A percentile compares a stretch with the other conserved stretches of the same genome.
phyloP scores from a whole-genome alignment of 257 asterid genomes.

The Eustoma russellianum region DNA sequence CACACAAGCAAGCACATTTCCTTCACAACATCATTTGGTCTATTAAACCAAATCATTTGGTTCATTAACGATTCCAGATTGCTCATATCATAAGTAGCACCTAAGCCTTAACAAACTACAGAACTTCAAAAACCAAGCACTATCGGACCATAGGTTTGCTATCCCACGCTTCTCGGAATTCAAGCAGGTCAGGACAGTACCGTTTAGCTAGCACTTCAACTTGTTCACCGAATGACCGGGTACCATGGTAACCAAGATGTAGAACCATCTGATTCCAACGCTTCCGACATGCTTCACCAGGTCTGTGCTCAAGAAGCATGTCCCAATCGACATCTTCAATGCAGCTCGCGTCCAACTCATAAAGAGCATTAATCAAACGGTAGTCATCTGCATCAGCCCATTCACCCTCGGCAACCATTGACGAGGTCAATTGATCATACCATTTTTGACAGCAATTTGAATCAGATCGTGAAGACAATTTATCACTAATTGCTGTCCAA shows the following conservation, averaged over 20 bases:
- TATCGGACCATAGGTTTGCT: constrained; percentile 17
- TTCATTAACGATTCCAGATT: too few relatives aligned
- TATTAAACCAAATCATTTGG: too few relatives aligned
- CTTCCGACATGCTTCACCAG: constrained; percentile 21
- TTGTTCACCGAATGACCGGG: constrained; percentile 20
- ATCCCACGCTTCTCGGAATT: constrained; percentile 24
- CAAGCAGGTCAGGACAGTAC: constrained; percentile 18
- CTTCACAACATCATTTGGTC: too few relatives aligned
- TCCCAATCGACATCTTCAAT: constrained; percentile 26
- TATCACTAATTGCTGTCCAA: constrained; percentile 22
- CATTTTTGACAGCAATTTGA: constrained; percentile 19
- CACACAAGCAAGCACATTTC: too few relatives aligned
- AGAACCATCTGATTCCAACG: constrained; percentile 28
- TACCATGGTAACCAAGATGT: constrained; percentile 17
- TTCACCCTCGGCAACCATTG: constrained; percentile 22
- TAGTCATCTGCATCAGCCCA: constrained; percentile 26
- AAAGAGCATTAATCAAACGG: constrained; percentile 17
- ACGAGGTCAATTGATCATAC: constrained; percentile 19
- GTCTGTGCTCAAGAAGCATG: constrained; percentile 21
- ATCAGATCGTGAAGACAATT: constrained; percentile 6
- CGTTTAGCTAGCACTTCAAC: constrained; percentile 19
- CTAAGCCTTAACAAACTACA: too few relatives aligned
- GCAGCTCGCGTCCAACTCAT: constrained; percentile 21
- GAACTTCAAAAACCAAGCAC: background rate
- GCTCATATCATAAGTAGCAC: too few relatives aligned